These are phyloP conservation scores for Testicularia cyperi DNA, from an alignment of 1,284 basidiomycete species.

Conservation along the genomic window DNA sequence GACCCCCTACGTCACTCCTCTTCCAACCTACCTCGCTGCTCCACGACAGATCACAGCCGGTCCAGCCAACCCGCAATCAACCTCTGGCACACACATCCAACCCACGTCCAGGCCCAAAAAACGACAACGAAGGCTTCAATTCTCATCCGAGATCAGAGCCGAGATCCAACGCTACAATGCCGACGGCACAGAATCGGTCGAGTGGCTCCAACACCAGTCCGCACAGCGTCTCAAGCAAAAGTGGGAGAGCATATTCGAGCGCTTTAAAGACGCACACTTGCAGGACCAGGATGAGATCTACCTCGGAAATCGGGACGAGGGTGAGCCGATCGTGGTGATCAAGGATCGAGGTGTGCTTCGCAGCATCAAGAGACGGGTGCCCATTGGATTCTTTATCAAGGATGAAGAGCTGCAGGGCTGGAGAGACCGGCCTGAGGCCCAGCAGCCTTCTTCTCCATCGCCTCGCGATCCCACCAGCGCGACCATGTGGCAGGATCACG, in stretches of 20 bases:
- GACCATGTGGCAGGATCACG: conserved; percentile 1
- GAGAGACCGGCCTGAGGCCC: conserved; percentile 20
- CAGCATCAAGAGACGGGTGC: conserved; percentile 28
- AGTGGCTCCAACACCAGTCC: conserved; percentile 47
- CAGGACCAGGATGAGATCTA: conserved; percentile 57
- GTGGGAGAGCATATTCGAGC: conserved; percentile 55
- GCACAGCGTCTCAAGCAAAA: conserved; percentile 49
- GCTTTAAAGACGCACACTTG: conserved; percentile 54
- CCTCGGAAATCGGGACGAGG: conserved; percentile 41
- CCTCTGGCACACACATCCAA: no score
- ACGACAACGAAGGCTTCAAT: conserved; percentile 30
- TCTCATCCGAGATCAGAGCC: conserved; percentile 25
- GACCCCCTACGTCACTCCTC: no score
- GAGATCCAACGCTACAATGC: conserved; percentile 36
- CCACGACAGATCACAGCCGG: no score
- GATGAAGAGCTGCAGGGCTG: conserved; percentile 47
- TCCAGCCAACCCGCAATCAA: no score
- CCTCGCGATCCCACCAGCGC: not conserved
- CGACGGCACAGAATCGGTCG: conserved; percentile 49
- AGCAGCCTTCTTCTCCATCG: conserved; percentile 8
- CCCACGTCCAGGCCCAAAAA: conserved; percentile 9
- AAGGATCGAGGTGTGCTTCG: conserved; percentile 50
- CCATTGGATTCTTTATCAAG: conserved; percentile 53
- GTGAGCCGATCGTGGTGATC: conserved; percentile 43
- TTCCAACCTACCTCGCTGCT: no score